phyloP scores from a whole-genome alignment of 768 basidiomycete species.

The Leccinum pellstonianum region DNA sequence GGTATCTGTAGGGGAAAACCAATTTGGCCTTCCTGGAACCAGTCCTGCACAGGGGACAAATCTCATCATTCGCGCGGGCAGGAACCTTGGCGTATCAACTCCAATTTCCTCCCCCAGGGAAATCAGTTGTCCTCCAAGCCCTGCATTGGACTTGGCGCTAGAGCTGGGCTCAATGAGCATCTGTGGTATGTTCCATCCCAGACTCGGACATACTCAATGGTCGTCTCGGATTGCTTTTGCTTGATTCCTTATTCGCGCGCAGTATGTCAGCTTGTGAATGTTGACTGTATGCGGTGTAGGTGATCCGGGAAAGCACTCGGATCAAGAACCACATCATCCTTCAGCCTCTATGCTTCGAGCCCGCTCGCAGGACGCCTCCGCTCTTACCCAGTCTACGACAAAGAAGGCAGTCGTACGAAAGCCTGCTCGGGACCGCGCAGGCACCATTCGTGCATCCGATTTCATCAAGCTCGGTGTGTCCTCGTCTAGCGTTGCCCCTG shows the following conservation, averaged over 20 bases:
- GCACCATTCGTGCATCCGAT: slow-evolving; percentile 53
- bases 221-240: neutral
- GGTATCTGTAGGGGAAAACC: slow-evolving; percentile 2
- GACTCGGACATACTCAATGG: neutral
- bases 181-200: slow-evolving; percentile 26
- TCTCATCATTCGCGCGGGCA: neutral
- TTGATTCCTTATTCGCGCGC: neutral
- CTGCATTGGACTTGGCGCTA: slow-evolving; percentile 19
- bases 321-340: slow-evolving; percentile 4
- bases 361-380: slow-evolving; percentile 21
- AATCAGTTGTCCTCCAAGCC: slow-evolving; percentile 13
- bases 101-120: slow-evolving; percentile 1
- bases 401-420: slow-evolving; percentile 14
- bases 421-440: slow-evolving; percentile 41
- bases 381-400: neutral
- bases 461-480: slow-evolving; percentile 23
- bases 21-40: slow-evolving; percentile 12
- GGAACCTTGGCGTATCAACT: neutral
- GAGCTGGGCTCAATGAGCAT: slow-evolving; percentile 26
- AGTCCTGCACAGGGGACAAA: slow-evolving; percentile 8
- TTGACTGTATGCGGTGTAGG: slow-evolving; percentile 15
- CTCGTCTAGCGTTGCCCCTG: slow-evolving; percentile 4
- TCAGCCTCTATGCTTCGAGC: slow-evolving; percentile 8
- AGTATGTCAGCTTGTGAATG: neutral
- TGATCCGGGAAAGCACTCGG: slow-evolving; percentile 11